Conservation (phyloP, 306 rosid species). For the Ammopiptanthus mongolicus region DNA sequence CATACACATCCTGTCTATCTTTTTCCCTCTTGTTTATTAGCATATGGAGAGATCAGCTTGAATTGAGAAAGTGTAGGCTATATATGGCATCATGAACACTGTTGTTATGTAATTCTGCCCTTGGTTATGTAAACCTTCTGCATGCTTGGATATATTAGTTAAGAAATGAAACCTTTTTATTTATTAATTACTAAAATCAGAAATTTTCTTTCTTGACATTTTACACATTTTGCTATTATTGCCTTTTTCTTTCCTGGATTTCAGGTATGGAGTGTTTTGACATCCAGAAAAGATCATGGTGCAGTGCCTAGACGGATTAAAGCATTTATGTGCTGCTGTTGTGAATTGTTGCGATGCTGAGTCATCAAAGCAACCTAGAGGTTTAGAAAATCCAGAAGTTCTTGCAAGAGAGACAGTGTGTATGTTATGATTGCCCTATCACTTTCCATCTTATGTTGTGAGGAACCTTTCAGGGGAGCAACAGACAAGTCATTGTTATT, state of each 20-base stretch:
- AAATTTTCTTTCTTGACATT: background rate
- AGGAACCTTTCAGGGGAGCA: slow-evolving; percentile 5
- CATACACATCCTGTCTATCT: background rate
- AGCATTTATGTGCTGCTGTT: slow-evolving; percentile 59
- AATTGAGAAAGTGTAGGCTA: background rate
- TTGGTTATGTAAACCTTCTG: background rate
- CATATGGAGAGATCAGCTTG: background rate
- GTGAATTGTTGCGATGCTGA: slow-evolving; percentile 54
- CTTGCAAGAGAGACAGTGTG: slow-evolving; percentile 90
- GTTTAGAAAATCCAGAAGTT: slow-evolving; percentile 75
- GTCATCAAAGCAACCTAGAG: slow-evolving; percentile 44
- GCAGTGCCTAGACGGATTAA: slow-evolving; percentile 76
- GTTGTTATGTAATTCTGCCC: background rate
- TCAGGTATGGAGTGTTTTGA: slow-evolving; percentile 86
- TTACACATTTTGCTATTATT: background rate
- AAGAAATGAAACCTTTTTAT: background rate
- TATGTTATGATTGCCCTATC: slow-evolving; percentile 38
- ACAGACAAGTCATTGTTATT: background rate
- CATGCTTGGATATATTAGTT: background rate
- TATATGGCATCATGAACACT: background rate
- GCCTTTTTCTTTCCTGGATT: background rate
- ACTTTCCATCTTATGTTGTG: slow-evolving; percentile 21
- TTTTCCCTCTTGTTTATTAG: background rate
- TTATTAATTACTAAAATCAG: background rate
- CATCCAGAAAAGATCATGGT: slow-evolving; percentile 64